Conservation (phyloP, 1,284 basidiomycete species). For the Rhodotorula sp. region DNA sequence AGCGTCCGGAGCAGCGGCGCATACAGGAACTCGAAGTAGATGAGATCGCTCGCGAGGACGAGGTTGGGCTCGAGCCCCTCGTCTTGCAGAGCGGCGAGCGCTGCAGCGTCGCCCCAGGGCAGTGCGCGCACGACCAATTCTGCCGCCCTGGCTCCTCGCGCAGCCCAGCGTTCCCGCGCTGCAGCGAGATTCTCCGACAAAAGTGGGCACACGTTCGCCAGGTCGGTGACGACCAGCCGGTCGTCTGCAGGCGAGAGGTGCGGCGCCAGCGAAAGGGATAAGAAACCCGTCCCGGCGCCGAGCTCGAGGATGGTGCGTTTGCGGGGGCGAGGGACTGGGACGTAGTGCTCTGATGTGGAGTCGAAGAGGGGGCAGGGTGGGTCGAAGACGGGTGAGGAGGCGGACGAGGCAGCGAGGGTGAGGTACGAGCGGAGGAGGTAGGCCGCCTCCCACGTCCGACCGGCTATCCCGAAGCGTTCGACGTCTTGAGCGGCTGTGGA, state of each 20-base stretch:
- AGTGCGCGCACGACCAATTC: constrained; percentile 58
- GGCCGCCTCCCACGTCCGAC: constrained; percentile 71
- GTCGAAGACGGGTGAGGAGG: constrained; percentile 58
- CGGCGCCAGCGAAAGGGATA: constrained; percentile 59
- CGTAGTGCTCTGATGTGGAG: constrained; percentile 3
- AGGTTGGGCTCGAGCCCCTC: constrained; percentile 7
- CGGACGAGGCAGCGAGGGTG: constrained; percentile 37
- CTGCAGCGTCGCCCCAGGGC: constrained; percentile 63
- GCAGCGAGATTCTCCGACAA: constrained; percentile 59
- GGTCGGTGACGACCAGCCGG: constrained; percentile 66
- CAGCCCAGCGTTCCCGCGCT: constrained; percentile 12
- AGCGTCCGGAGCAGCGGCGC: constrained; percentile 69
- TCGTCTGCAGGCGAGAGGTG: constrained; percentile 32
- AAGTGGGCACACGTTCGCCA: constrained; percentile 67
- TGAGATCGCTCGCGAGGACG: constrained; percentile 49
- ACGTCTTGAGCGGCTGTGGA: constrained; percentile 55
- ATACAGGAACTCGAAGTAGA: constrained; percentile 73
- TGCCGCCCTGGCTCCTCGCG: neutral
- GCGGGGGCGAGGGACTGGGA: no score
- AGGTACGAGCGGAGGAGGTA: constrained; percentile 65
- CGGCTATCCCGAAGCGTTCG: constrained; percentile 69
- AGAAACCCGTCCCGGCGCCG: constrained; percentile 70
- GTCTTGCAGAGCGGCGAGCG: constrained; percentile 49
- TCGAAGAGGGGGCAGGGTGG: constrained; percentile 58
- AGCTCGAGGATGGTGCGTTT: constrained; percentile 60